Conservation (phyloP, 371 early-diverging fungal species). For the Actinomucor elegans region DNA sequence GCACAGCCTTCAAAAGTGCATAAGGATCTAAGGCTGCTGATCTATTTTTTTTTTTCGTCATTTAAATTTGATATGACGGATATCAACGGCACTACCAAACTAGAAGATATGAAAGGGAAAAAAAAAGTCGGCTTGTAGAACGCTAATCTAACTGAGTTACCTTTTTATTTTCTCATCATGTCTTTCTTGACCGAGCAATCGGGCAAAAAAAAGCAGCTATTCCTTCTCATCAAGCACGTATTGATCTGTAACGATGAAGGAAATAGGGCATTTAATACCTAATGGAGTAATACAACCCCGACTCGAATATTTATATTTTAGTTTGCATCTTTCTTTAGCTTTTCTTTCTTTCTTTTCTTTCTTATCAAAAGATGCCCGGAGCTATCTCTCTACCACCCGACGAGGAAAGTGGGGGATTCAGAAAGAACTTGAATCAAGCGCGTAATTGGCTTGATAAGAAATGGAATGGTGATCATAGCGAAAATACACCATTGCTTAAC, state of each 20-base stretch:
- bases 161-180: not conserved
- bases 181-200: not conserved
- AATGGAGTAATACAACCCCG: not conserved
- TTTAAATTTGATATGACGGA: not conserved
- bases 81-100: not conserved
- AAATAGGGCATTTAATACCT: not conserved
- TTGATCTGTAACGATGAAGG: not conserved
- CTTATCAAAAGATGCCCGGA: slow-evolving; percentile 4
- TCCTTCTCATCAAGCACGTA: too few species aligned
- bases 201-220: too few species aligned
- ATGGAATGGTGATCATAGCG: slow-evolving; percentile 51
- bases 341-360: not conserved
- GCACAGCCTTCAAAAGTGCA: not conserved
- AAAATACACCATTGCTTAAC: slow-evolving; percentile 32
- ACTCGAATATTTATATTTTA: not conserved
- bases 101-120: not conserved
- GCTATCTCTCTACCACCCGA: slow-evolving; percentile 7
- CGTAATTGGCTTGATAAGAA: slow-evolving; percentile 52
- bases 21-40: too few species aligned
- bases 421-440: not conserved
- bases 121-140: too few species aligned
- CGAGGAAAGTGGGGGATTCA: not conserved
- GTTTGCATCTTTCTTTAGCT: not conserved
- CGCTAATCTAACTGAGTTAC: too few species aligned
- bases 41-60: too few species aligned